These are phyloP conservation scores for Pholiota molesta DNA, from an alignment of 768 basidiomycete genomes.

Conservation along the genomic window DNA sequence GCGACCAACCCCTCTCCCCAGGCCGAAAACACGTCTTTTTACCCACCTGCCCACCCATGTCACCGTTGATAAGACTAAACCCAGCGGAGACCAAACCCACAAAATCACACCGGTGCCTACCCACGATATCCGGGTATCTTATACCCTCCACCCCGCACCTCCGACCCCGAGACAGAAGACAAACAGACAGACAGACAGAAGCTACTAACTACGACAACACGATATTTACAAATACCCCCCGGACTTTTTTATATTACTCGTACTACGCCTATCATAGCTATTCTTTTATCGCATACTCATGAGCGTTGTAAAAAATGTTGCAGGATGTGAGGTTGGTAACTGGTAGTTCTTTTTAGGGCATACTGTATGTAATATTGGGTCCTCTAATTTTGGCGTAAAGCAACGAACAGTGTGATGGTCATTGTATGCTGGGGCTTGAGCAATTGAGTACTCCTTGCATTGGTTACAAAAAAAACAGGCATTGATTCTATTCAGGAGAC, in stretches of 20 bases:
- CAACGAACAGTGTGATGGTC: no score
- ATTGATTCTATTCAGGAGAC: no score
- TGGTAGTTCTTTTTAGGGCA: not conserved
- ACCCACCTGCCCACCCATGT: not conserved
- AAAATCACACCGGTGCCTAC: no score
- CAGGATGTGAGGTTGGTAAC: not conserved
- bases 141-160: not conserved
- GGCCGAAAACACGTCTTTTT: not conserved
- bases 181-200: not conserved
- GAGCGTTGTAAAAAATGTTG: constrained; percentile 1
- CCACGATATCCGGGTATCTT: no score
- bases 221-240: constrained; percentile 10
- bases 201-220: constrained; percentile 7
- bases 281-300: not conserved
- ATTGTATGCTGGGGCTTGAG: no score
- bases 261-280: not conserved
- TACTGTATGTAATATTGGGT: not conserved
- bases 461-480: no score
- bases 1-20: not conserved
- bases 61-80: not conserved
- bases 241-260: constrained; percentile 10
- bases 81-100: no score
- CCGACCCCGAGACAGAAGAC: not conserved
- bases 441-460: no score
- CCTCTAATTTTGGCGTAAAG: not conserved